Conservation (phyloP, 495 filamentous ascomycete species). For the Podospora bellae-mahoneyi region DNA sequence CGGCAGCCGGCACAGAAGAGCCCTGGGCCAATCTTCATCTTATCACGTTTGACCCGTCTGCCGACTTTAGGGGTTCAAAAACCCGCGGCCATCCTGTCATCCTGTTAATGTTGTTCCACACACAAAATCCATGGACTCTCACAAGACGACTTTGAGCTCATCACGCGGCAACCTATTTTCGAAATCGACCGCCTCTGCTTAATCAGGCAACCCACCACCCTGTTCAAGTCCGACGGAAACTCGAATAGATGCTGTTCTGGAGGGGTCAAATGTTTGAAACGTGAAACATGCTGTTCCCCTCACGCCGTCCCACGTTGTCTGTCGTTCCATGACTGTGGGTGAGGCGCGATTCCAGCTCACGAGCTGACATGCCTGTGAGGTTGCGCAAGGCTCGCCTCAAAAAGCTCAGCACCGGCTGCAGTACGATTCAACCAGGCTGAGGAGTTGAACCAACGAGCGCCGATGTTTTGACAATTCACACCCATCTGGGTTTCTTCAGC, state of each 20-base stretch:
- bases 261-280: conserved; percentile 9
- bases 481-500: neutral
- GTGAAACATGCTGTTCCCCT: conserved; percentile 8
- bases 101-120: neutral
- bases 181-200: neutral
- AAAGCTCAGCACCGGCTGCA: neutral
- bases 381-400: neutral
- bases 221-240: neutral
- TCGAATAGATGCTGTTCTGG: neutral
- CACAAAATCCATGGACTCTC: neutral
- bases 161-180: neutral
- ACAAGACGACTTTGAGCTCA: neutral
- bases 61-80: neutral
- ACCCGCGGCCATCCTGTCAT: neutral
- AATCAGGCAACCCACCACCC: neutral
- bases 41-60: neutral
- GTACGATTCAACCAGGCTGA: neutral
- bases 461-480: neutral
- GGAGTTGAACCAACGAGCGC: neutral
- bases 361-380: neutral
- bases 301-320: neutral
- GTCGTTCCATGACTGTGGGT: neutral
- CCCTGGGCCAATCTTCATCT: neutral
- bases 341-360: neutral
- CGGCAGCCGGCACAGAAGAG: conserved; percentile 17